phyloP scores from a whole-genome alignment of 2,329 filamentous ascomycete species.

The Neonectria punicea region DNA sequence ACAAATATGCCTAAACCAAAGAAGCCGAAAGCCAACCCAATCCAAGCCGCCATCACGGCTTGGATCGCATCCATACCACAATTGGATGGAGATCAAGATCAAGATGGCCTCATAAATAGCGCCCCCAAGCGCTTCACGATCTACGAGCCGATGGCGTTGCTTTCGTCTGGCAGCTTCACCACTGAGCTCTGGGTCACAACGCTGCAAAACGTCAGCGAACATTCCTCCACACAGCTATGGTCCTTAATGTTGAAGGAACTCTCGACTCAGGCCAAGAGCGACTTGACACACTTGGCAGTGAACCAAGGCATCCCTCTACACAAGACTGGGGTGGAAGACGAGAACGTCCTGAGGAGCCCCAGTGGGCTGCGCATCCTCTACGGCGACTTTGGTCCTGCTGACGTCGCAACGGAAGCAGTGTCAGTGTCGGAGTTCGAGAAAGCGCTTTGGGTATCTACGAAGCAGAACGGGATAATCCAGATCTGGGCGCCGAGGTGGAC shows the following conservation, averaged over 20 bases:
- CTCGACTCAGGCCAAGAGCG: slow-evolving; percentile 51
- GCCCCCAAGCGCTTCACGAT: slow-evolving; percentile 68
- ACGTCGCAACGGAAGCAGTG: slow-evolving; percentile 41
- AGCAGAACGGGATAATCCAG: slow-evolving; percentile 83
- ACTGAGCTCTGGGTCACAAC: slow-evolving; percentile 52
- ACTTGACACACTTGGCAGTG: slow-evolving; percentile 66
- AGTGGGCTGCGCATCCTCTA: slow-evolving; percentile 74
- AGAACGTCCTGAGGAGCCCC: slow-evolving; percentile 81
- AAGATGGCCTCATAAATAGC: slow-evolving; percentile 48
- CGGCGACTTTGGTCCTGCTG: slow-evolving; percentile 77
- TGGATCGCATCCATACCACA: slow-evolving; percentile 41
- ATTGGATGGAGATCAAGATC: slow-evolving; percentile 2
- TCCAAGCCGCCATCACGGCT: slow-evolving; percentile 45
- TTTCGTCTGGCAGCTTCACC: slow-evolving; percentile 68
- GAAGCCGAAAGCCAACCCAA: slow-evolving; percentile 41
- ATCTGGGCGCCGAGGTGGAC: slow-evolving; percentile 90
- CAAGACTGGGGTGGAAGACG: slow-evolving; percentile 45
- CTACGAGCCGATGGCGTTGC: slow-evolving; percentile 70
- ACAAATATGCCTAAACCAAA: slow-evolving; percentile 43
- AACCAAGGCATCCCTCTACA: slow-evolving; percentile 70
- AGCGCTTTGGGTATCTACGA: slow-evolving; percentile 82
- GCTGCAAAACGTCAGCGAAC: slow-evolving; percentile 42
- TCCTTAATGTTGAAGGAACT: slow-evolving; percentile 58
- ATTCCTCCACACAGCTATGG: slow-evolving; percentile 57
- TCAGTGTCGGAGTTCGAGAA: slow-evolving; percentile 65